Base-by-base conservation (phyloP, 2,329 filamentous ascomycete genomes). In the Alternaria solani region DNA sequence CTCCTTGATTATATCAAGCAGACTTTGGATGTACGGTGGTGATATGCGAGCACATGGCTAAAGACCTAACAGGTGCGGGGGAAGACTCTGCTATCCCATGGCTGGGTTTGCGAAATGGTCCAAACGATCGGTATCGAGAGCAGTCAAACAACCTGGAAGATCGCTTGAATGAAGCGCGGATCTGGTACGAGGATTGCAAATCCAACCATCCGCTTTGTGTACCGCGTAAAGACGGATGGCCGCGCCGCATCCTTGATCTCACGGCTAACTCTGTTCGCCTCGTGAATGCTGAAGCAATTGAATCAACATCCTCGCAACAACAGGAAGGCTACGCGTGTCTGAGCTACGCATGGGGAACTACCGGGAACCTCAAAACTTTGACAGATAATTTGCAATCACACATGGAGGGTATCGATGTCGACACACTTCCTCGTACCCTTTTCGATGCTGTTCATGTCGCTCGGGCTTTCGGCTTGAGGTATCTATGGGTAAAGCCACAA, bases 311-410 rank as follows among this genome's bases (percentile, higher is more conserved):
- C 11, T 1, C 18, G 28, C 41, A 36, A n/a, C 51, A 2, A 6
- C 41, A 38, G 30, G 41, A 44, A 44, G 51, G 41, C n/a, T 46
- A 54, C 6, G 51, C 51, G 20, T 54, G 51, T 44, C 51, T 54
- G 20, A 54, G 51, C n/a, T 54, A 54, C 30, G 51, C 30, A 26
- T 54, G 51, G 41, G 51, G 51, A 12, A 44, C 28, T 16, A 32
- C 20, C 7, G 41, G 41, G 5, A 38, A 36, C 6, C 12, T 54
- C 14, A 34, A 32, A 34, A 54, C 41, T 5, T 4, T 34, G 14
- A 46, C 11, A 36, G 11, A 26, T 16, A 54, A 44, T 26, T 18
- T 54, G 6, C 16, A 18, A 25, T 36, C 51, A 11, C 41, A 54
- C 14, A 44, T 46, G 28, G 16, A 26, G 20, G 51, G 39, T 26